These are phyloP conservation scores for Kodamaea fukazawae DNA, from an alignment of 805 yeast genomes.

Conservation along the genomic window DNA sequence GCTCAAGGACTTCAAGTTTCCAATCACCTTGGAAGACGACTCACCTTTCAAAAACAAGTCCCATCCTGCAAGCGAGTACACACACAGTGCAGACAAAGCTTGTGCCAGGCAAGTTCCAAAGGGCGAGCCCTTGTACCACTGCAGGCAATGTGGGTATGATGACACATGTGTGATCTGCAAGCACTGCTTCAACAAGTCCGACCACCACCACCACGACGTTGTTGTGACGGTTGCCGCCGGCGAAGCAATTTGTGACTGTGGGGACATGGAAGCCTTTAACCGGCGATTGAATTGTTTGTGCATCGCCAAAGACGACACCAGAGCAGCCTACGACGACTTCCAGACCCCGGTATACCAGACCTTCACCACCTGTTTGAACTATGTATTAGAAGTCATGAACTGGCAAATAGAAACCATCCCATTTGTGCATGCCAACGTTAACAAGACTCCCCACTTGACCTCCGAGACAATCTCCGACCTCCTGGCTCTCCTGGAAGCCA, in stretches of 20 bases:
- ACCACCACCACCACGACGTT: conserved; percentile 67
- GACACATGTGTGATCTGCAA: conserved; percentile 76
- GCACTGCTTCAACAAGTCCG: conserved; percentile 66
- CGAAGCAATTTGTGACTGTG: conserved; percentile 72
- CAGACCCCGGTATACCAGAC: conserved; percentile 22
- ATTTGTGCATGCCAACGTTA: conserved; percentile 29
- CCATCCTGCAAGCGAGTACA: conserved; percentile 13
- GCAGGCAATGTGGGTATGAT: conserved; percentile 75
- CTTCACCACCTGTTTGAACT: conserved; percentile 37
- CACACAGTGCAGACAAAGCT: conserved; percentile 57
- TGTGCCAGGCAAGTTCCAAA: conserved; percentile 63
- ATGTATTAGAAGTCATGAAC: conserved; percentile 42
- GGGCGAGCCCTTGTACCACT: conserved; percentile 69
- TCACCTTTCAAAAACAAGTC: not conserved
- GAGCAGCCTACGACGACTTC: conserved; percentile 10
- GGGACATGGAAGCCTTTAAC: conserved; percentile 64
- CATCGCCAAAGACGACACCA: conserved; percentile 5
- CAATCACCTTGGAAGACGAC: not conserved
- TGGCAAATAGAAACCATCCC: conserved; percentile 41
- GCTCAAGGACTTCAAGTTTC: not conserved
- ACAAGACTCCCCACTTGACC: conserved; percentile 17
- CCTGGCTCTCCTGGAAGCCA: conserved; percentile 28
- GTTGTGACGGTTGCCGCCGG: conserved; percentile 49
- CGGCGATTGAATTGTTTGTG: conserved; percentile 50
- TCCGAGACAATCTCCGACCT: conserved; percentile 27